Base-by-base conservation (phyloP, 1,284 basidiomycete species). In the Salmacisia buchloeana region DNA sequence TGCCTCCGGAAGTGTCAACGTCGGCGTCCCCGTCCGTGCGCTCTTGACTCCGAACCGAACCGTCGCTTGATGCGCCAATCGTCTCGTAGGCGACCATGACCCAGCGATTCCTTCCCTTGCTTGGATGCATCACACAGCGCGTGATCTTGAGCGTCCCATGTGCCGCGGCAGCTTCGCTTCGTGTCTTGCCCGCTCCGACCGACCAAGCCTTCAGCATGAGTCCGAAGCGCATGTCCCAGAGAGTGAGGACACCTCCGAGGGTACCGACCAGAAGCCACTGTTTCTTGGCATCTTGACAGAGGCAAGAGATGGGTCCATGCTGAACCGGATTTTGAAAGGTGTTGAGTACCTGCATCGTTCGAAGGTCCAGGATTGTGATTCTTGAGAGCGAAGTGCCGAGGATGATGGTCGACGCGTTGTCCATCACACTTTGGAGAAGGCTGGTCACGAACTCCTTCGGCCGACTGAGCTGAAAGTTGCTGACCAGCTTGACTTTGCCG, bases 201-300 rank as follows among this genome's bases (percentile, higher is more conserved):
- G 87, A 86, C 94, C 94, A 97, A 58, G 87, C 89, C 77, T 89
- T 89, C 71, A 97, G 82, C 5, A 90, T 82, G n/a, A 97, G 82
- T 0, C 92, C 91, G 70, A 97, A 97, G 2, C 94, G 87, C 59
- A 93, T 85, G 81, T 98, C 94, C 93, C 94, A 97, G 1, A 97
- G 83, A 2, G 88, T 87, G 6, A 97, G 82, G 9, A 88, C 85
- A 3, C 94, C 94, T 1, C 85, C 86, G 2, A 89, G 86, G 0
- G 94, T 94, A 1, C 92, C 94, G 33, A 90, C 87, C 5, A 94
- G 83, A 36, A 93, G 83, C 94, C 94, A 97, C 3, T 89, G 85
- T 70, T 89, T 89, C 29, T 86, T 85, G 10, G 58, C 35, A 75
- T 94, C 91, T 36, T 92, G 80, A 70, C 91, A 94, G 59, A 96